These are phyloP conservation scores for Bretziella fagacearum DNA, from an alignment of 2,329 filamentous ascomycete species.

Conservation along the genomic window DNA sequence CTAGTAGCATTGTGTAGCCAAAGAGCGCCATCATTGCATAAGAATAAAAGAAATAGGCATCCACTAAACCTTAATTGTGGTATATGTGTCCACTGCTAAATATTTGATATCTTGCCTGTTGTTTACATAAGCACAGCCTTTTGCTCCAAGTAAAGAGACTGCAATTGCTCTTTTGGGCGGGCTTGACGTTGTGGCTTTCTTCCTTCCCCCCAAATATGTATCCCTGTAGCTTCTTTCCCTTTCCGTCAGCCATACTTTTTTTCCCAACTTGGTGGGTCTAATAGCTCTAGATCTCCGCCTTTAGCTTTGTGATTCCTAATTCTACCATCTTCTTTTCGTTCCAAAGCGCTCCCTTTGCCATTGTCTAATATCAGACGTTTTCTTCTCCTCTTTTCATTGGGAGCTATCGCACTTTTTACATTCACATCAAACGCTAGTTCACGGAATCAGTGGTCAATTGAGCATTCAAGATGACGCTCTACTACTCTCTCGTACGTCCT, in stretches of 20 bases:
- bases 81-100: too few species aligned
- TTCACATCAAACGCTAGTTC: background rate
- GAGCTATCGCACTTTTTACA: background rate
- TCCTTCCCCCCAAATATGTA: background rate
- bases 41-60: too few species aligned
- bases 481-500: constrained; percentile 35
- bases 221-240: constrained; percentile 4
- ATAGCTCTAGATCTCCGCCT: constrained; percentile 8
- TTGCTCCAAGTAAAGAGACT: too few species aligned
- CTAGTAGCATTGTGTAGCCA: too few species aligned
- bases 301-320: background rate
- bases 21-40: too few species aligned
- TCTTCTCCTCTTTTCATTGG: too few species aligned
- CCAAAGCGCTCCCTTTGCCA: too few species aligned
- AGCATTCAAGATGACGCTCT: constrained; percentile 36
- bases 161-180: too few species aligned
- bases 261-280: background rate
- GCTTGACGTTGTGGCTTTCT: background rate
- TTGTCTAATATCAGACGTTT: too few species aligned
- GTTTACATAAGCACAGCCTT: too few species aligned
- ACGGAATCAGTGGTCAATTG: background rate
- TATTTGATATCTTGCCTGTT: too few species aligned
- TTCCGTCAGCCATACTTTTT: background rate
- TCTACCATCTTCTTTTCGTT: background rate
- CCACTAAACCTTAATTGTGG: too few species aligned